These are phyloP conservation scores for Trichoderma atrobrunneum DNA, from an alignment of 2,329 filamentous ascomycete species.

Conservation along the genomic window DNA sequence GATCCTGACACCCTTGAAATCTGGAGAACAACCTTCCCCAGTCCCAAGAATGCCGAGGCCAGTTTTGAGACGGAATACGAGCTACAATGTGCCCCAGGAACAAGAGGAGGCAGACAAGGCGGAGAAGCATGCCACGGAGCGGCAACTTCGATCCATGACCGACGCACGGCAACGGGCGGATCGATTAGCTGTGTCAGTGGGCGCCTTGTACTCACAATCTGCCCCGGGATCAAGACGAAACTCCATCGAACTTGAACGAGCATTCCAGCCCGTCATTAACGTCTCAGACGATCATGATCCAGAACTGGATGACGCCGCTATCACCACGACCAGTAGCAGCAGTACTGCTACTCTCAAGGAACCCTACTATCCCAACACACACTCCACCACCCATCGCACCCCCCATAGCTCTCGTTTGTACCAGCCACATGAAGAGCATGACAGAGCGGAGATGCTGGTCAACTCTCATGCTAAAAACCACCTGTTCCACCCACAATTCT, in stretches of 20 bases:
- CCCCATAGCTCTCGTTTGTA: constrained; percentile 23
- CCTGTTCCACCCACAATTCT: constrained; percentile 30
- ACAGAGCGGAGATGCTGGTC: constrained; percentile 36
- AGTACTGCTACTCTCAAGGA: neutral
- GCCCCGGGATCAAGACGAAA: constrained; percentile 37
- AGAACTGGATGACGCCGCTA: constrained; percentile 23
- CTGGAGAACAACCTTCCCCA: neutral
- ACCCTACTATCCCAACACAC: neutral
- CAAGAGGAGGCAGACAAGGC: constrained; percentile 40
- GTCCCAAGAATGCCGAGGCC: constrained; percentile 33
- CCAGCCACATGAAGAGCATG: constrained; percentile 27
- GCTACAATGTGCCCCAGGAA: constrained; percentile 42
- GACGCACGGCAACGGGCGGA: constrained; percentile 41
- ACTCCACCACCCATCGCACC: constrained; percentile 25
- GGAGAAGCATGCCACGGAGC: constrained; percentile 37
- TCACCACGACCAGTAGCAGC: neutral
- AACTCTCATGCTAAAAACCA: constrained; percentile 34
- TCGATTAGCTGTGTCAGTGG: constrained; percentile 40
- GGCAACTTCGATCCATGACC: constrained; percentile 40
- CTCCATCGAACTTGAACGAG: constrained; percentile 32
- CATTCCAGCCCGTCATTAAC: constrained; percentile 35
- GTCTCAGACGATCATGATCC: constrained; percentile 30
- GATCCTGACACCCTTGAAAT: neutral
- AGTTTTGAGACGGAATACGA: constrained; percentile 43
- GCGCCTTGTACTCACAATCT: constrained; percentile 32